Evolutionary conservation across 805 yeast genomes (phyloP), one percentile per base, ranked within the genome.

Genomic region (Priceomyces medius): DNA sequence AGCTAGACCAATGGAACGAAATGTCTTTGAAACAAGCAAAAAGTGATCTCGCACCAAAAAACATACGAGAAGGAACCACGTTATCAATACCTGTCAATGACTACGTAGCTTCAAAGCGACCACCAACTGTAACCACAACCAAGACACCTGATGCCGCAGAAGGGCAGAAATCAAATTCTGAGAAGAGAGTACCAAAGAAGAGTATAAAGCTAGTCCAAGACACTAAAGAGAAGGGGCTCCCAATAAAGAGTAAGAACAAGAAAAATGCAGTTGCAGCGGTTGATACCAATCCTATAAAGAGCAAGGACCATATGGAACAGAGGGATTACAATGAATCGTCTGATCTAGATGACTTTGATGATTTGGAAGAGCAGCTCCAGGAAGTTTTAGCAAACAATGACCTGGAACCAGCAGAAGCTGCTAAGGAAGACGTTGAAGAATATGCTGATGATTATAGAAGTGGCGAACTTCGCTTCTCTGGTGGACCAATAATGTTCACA

Each of bases 311-410:
- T 31, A n/a, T 41, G 28, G 28, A 29, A 13, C 17, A 36, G 41
- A n/a, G n/a, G n/a, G n/a, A n/a, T n/a, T n/a, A n/a, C n/a, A 35
- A 40, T 16, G 37, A 27, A 14, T 26, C 40, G n/a, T 29, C 27
- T 16, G 44, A 41, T 14, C 13, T 42, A n/a, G 68, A 70, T 49
- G 74, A 69, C 20, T 70, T 70, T 43, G 64, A 64, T 31, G 74
- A 69, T 46, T 57, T 70, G 33, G 76, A 70, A 38, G 68, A 67
- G 42, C 71, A 70, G 43, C 50, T 70, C 27, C 62, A 68, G 40
- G 73, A 70, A 46, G 74, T 68, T 4, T 50, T 70, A 29, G 73
- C 58, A 24, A 62, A 59, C 16, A 53, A 55, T 10, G 45, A 43
- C 23, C 41, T 36, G 9, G 37, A 35, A 17, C 27, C 28, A 19